Base-by-base conservation (phyloP, 2,329 filamentous ascomycete genomes). In the Colletotrichum eremochloae region DNA sequence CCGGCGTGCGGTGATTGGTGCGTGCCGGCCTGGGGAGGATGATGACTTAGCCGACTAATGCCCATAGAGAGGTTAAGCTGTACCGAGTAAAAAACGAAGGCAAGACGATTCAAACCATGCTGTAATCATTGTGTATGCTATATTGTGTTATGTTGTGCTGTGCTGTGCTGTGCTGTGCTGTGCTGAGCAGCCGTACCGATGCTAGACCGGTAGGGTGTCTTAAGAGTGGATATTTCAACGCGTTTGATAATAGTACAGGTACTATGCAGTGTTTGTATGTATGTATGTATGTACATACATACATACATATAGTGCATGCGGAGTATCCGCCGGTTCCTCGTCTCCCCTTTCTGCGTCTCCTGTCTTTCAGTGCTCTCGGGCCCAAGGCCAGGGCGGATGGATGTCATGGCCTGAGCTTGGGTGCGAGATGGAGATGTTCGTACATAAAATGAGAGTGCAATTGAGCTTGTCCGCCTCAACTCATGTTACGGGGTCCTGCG, bases 1-100 rank as follows among this genome's bases (percentile, higher is more conserved):
- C 69, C 46, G 46, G 61, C 56, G 67, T 61, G 57, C 38, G 56
- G 56, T 73, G 70, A 71, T 69, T 69, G 70, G 70, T 38, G 65
- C 9, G 36, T 53, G n/a, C n/a, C 24, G 33, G 38, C 38, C 20
- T 52, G 53, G 15, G 31, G 63, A 62, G 53, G 44, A 46, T n/a
- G 53, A 55, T 40, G 62, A 48, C 67, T 58, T 52, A 15, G 18
- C 36, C 60, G 44, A 20, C n/a, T 8, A n/a, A 29, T 31, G 58
- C 18, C 24, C 24, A 18, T 1, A 20, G 24, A 12, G 11, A 15
- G 12, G 24, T 1, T 14, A 31, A 40, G 29, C 18, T 63, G 44
- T 46, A 24, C 24, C 24, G 24, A 24, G 24, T 24, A n/a, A 46
- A n/a, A n/a, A 46, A 46, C 18, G 18, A n/a, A 44, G 14, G 20